Evolutionary conservation across 1,139 yeast species (phyloP).

Genomic region (Taiozyma onychis): DNA sequence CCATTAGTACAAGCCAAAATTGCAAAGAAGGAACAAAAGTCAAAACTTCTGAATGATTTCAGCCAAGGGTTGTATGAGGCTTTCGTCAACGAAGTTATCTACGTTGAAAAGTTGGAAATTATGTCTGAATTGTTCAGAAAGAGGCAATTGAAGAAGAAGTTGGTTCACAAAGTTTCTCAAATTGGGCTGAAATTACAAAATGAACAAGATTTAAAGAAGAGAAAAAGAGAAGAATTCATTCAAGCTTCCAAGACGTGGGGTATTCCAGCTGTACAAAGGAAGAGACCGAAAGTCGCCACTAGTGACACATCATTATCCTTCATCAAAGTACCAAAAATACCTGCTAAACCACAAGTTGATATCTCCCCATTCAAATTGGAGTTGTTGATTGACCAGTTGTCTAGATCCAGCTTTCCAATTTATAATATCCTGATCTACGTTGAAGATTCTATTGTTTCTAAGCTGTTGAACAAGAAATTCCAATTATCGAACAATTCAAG

Average conservation of each 20-base stretch:
- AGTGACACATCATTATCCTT: neutral
- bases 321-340: conserved; percentile 1
- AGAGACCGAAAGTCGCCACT: conserved; percentile 6
- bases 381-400: conserved; percentile 14
- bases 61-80: conserved; percentile 50
- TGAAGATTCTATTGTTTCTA: conserved; percentile 16
- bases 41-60: conserved; percentile 32
- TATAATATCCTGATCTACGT: conserved; percentile 23
- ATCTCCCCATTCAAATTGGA: conserved; percentile 14
- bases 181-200: conserved; percentile 27
- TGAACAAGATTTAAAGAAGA: conserved; percentile 29
- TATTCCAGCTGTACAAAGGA: conserved; percentile 27
- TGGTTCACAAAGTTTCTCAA: conserved; percentile 25
- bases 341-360: conserved; percentile 10
- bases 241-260: conserved; percentile 31
- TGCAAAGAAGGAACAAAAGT: conserved; percentile 30
- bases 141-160: conserved; percentile 25
- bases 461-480: conserved; percentile 17
- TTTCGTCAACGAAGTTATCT: conserved; percentile 51
- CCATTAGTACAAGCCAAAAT: conserved; percentile 6
- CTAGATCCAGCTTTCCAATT: conserved; percentile 13
- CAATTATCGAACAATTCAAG: neutral
- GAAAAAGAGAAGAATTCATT: conserved; percentile 39
- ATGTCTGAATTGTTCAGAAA: conserved; percentile 35
- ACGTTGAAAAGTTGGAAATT: conserved; percentile 36